These are phyloP conservation scores for Vicia sativa DNA, from an alignment of 306 rosid species.

Conservation along the genomic window DNA sequence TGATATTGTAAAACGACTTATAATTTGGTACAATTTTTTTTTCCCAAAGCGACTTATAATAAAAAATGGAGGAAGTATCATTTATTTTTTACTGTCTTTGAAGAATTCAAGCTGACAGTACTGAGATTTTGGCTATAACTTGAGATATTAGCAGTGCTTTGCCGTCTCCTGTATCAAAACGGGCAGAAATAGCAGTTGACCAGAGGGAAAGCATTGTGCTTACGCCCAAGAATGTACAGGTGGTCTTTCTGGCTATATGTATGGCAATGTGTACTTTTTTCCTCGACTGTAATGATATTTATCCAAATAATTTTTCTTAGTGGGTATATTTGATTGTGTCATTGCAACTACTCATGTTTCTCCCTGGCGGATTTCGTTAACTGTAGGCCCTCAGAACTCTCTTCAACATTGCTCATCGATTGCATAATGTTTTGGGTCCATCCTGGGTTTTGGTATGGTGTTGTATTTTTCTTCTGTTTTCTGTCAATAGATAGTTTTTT, in stretches of 20 bases:
- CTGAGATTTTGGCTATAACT: slow-evolving; percentile 48
- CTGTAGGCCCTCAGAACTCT: slow-evolving; percentile 93
- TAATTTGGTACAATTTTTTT: no score
- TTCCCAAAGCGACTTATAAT: no score
- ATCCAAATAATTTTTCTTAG: slow-evolving; percentile 16
- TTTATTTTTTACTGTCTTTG: slow-evolving; percentile 35
- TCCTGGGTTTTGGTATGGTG: slow-evolving; percentile 96
- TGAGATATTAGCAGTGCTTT: slow-evolving; percentile 62
- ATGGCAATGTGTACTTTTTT: slow-evolving; percentile 25
- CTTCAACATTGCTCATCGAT: slow-evolving; percentile 94
- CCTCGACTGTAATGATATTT: slow-evolving; percentile 24
- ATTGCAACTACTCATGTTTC: slow-evolving; percentile 19
- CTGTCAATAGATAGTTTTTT: slow-evolving; percentile 4
- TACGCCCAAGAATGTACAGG: slow-evolving; percentile 98
- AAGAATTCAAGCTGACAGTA: slow-evolving; percentile 41
- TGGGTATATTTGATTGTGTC: slow-evolving; percentile 32
- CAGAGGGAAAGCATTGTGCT: slow-evolving; percentile 84
- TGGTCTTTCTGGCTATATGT: slow-evolving; percentile 41
- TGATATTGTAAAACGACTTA: no score
- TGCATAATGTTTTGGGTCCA: slow-evolving; percentile 94
- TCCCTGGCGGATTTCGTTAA: slow-evolving; percentile 39
- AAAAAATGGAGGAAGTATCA: not conserved
- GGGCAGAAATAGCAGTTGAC: slow-evolving; percentile 69
- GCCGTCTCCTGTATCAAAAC: slow-evolving; percentile 84
- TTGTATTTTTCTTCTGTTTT: slow-evolving; percentile 26